phyloP scores from a whole-genome alignment of 345 rosid genomes.

The Pelargonium nanum region DNA sequence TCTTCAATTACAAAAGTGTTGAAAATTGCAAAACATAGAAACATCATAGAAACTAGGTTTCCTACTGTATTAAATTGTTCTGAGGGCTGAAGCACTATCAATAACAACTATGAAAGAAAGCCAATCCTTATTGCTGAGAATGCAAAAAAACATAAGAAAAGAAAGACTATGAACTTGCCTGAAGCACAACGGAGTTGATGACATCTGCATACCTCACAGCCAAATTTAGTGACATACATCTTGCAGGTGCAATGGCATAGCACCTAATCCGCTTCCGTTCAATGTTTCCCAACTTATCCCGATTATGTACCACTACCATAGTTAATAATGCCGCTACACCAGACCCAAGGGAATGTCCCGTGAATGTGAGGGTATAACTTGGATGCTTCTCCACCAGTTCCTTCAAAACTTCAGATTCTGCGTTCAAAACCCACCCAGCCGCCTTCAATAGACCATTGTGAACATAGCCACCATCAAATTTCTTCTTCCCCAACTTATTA shows the following conservation, averaged over 20 bases:
- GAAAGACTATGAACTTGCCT: slow-evolving; percentile 37
- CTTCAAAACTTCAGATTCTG: slow-evolving; percentile 62
- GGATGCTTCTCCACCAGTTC: slow-evolving; percentile 55
- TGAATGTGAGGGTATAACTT: slow-evolving; percentile 68
- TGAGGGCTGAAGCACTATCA: too few relatives aligned
- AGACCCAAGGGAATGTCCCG: slow-evolving; percentile 92
- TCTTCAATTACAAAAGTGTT: too few relatives aligned
- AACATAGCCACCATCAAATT: slow-evolving; percentile 84
- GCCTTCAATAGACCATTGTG: slow-evolving; percentile 89
- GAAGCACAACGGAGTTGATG: slow-evolving; percentile 88
- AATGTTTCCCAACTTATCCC: slow-evolving; percentile 54
- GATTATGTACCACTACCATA: slow-evolving; percentile 50
- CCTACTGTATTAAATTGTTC: too few relatives aligned
- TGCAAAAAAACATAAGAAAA: neutral
- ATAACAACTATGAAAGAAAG: too few relatives aligned
- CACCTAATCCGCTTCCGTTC: slow-evolving; percentile 79
- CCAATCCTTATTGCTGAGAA: neutral
- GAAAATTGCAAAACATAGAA: too few relatives aligned
- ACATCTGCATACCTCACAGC: slow-evolving; percentile 94
- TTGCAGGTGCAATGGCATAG: slow-evolving; percentile 91
- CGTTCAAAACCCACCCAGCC: slow-evolving; percentile 73
- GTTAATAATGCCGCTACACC: slow-evolving; percentile 88
- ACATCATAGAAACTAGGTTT: too few relatives aligned
- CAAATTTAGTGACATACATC: slow-evolving; percentile 93
- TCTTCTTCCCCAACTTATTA: slow-evolving; percentile 72